These are phyloP conservation scores for Termitomyces sp. DNA, from an alignment of 768 basidiomycete species.

Conservation along the genomic window DNA sequence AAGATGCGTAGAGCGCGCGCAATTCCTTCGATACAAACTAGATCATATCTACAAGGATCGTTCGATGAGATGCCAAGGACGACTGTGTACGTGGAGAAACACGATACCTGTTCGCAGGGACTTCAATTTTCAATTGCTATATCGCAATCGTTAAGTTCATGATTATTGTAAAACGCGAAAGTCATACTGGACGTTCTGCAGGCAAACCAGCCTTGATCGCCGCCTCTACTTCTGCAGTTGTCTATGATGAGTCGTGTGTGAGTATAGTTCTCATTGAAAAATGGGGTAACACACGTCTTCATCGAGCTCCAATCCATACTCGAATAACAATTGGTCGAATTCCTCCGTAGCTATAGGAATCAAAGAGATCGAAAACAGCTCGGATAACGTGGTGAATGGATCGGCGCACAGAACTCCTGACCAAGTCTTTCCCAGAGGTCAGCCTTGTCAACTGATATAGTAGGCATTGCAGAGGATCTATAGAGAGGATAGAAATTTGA, in stretches of 20 bases:
- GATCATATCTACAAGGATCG: slow-evolving; percentile 72
- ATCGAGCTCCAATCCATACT: slow-evolving; percentile 96
- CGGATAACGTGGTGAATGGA: slow-evolving; percentile 5
- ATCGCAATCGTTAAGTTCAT: neutral
- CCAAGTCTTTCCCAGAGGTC: slow-evolving; percentile 90
- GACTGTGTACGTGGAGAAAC: neutral
- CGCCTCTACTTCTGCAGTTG: slow-evolving; percentile 82
- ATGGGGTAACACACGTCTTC: slow-evolving; percentile 71
- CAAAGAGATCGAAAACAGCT: slow-evolving; percentile 16
- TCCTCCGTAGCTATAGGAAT: slow-evolving; percentile 79
- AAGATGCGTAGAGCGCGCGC: slow-evolving; percentile 82
- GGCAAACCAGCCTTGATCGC: slow-evolving; percentile 81
- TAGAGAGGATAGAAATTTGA: slow-evolving; percentile 15
- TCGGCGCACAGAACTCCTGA: slow-evolving; percentile 65
- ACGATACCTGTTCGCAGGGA: slow-evolving; percentile 89
- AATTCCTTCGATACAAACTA: slow-evolving; percentile 96
- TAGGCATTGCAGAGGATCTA: slow-evolving; percentile 81
- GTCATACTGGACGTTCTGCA: slow-evolving; percentile 74
- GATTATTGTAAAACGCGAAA: neutral
- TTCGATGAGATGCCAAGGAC: neutral
- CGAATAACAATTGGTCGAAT: slow-evolving; percentile 94
- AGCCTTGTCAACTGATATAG: slow-evolving; percentile 91
- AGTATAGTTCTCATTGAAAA: neutral
- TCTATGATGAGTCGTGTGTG: slow-evolving; percentile 42
- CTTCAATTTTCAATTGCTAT: slow-evolving; percentile 97